Conservation (phyloP, 352 stramenopile genomes). For the Phytophthora citrophthora region DNA sequence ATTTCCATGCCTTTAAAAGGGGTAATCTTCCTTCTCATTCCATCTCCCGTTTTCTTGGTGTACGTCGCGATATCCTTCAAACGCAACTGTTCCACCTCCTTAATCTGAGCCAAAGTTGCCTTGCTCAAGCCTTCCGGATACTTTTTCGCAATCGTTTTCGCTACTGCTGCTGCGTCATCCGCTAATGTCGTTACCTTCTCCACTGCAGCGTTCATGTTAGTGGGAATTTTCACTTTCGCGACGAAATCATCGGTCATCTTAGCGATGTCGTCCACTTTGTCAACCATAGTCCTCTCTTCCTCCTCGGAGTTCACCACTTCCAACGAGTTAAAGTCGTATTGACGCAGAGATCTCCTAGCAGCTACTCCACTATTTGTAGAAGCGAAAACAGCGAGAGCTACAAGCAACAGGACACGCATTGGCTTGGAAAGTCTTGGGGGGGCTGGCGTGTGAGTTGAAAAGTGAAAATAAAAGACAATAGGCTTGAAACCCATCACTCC, state of each 20-base stretch:
- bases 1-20: neutral
- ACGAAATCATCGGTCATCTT: neutral
- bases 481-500: too few relatives aligned
- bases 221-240: neutral
- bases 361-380: too few relatives aligned
- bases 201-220: neutral
- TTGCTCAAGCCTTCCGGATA: neutral
- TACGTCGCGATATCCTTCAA: slow-evolving; percentile 4
- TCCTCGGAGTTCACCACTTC: neutral
- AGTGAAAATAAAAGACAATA: too few relatives aligned
- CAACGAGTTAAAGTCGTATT: neutral
- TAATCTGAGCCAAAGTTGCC: neutral
- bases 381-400: too few relatives aligned
- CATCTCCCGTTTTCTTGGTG: neutral
- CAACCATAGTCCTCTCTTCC: neutral
- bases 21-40: slow-evolving; percentile 3
- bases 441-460: too few relatives aligned
- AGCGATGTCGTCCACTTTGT: neutral
- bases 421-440: too few relatives aligned
- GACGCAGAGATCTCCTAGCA: neutral
- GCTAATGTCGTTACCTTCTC: neutral
- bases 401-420: too few relatives aligned
- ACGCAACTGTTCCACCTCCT: neutral
- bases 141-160: neutral
- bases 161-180: neutral